Percentiles rank a stretch among this genome's conserved stretches.
phyloP scores from a whole-genome alignment of 164 flowering plant genomes.

The Amborella trichopoda region DNA sequence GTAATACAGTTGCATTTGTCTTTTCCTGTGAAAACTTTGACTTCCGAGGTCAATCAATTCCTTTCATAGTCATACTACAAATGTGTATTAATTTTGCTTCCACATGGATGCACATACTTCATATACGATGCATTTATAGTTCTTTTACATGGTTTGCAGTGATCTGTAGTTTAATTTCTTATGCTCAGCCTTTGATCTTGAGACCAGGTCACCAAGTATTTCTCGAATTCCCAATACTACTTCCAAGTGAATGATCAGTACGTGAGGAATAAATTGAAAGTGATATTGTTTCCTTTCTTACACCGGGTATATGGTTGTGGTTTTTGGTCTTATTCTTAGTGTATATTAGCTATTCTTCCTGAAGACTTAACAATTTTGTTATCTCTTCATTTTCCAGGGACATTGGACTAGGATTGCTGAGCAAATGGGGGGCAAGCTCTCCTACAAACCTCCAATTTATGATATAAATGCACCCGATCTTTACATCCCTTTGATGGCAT shows the following conservation, averaged over 20 bases:
- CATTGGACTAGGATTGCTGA: conserved; percentile 58
- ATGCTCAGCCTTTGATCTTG: neutral
- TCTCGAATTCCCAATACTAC: conserved; percentile 70
- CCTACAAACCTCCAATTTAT: conserved; percentile 53
- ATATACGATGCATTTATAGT: neutral
- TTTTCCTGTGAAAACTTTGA: too few relatives aligned
- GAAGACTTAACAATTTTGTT: too few relatives aligned
- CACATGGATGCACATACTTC: neutral
- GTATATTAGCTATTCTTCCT: neutral
- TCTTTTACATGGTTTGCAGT: too few relatives aligned
- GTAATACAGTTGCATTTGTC: too few relatives aligned
- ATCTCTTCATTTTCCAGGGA: conserved; percentile 19
- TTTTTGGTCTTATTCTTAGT: neutral
- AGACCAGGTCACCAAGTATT: conserved; percentile 56
- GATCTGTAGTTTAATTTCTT: neutral
- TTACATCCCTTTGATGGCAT: conserved; percentile 56
- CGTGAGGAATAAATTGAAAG: conserved; percentile 71
- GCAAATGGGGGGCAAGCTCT: conserved; percentile 48
- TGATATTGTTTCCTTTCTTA: conserved; percentile 60
- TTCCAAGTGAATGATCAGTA: conserved; percentile 73
- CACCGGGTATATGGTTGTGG: conserved; percentile 34
- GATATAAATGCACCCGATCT: conserved; percentile 60
- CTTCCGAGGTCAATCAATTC: too few relatives aligned
- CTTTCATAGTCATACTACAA: too few relatives aligned
- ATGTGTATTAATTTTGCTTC: neutral